Conservation (phyloP, 1,284 basidiomycete species). For the Ceratobasidium sp. region DNA sequence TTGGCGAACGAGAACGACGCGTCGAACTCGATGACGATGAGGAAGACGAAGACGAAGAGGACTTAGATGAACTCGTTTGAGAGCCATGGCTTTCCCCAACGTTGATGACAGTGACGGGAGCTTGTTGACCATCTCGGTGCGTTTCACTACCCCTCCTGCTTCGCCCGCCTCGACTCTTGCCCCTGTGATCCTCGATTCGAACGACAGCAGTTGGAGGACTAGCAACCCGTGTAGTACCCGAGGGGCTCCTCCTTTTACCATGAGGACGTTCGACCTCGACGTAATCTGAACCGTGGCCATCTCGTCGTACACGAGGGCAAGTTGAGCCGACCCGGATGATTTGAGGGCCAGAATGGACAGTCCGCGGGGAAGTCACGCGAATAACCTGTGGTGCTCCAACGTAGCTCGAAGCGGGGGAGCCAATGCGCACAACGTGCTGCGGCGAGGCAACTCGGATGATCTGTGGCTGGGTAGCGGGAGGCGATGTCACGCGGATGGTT, state of each 20-base stretch:
- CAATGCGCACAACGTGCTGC: conserved; percentile 29
- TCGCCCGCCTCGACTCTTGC: conserved; percentile 27
- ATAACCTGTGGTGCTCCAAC: conserved; percentile 27
- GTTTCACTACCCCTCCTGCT: conserved; percentile 19
- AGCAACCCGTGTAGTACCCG: background rate
- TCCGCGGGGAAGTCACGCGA: conserved; percentile 37
- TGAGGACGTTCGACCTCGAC: conserved; percentile 24
- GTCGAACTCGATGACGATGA: conserved; percentile 32
- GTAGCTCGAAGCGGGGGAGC: conserved; percentile 26
- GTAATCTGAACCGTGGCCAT: conserved; percentile 32
- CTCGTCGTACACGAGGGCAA: conserved; percentile 4
- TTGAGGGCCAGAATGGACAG: conserved; percentile 3
- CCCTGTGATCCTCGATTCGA: conserved; percentile 37
- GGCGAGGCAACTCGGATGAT: conserved; percentile 35
- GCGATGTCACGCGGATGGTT: conserved; percentile 29
- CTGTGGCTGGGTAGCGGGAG: conserved; percentile 20
- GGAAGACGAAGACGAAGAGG: conserved; percentile 15
- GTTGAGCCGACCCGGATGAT: conserved; percentile 40
- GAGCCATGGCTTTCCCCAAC: conserved; percentile 13
- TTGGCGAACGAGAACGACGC: conserved; percentile 12
- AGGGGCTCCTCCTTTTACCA: conserved; percentile 7
- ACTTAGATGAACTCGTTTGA: conserved; percentile 16
- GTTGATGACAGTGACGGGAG: conserved; percentile 21
- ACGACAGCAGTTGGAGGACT: conserved; percentile 24
- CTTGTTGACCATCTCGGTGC: background rate